A percentile compares a stretch with the other conserved stretches of the same genome.
Evolutionary conservation across 257 asterid species (phyloP).

Genomic region (Solanum ossicruentum): DNA sequence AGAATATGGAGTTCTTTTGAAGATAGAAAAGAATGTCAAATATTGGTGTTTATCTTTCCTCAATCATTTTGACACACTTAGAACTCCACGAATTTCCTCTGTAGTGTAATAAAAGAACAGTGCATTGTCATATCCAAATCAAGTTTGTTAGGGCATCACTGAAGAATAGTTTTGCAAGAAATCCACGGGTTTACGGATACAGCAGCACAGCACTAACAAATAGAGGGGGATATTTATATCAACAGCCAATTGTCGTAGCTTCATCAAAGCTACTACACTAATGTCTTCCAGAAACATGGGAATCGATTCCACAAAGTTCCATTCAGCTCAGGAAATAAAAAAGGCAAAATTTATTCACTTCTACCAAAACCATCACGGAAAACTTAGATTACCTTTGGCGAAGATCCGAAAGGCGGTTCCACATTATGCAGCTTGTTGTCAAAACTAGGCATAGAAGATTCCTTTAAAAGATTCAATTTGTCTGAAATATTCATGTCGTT

Average conservation of each 20-base stretch:
- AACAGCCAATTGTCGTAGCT: not conserved
- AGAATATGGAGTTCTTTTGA: not conserved
- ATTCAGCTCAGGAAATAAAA: not conserved
- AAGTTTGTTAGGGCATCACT: not conserved
- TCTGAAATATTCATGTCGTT: constrained; percentile 10
- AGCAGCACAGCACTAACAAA: not conserved
- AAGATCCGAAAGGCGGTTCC: constrained; percentile 25
- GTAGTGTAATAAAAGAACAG: not conserved
- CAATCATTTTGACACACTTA: not conserved
- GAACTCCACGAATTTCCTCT: not conserved
- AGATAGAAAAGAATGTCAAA: not conserved
- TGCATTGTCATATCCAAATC: not conserved
- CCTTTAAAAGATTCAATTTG: constrained; percentile 29
- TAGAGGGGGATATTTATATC: not conserved
- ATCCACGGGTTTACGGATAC: not conserved
- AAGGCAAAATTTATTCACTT: not conserved
- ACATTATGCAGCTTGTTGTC: constrained; percentile 16
- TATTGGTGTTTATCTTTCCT: not conserved
- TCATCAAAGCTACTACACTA: not conserved
- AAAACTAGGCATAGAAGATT: constrained; percentile 11
- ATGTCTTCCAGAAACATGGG: not conserved
- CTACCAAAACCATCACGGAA: not conserved
- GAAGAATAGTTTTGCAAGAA: not conserved
- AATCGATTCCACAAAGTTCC: not conserved
- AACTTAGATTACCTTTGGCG: constrained; percentile 33